phyloP scores from a whole-genome alignment of 1,139 yeast genomes.

The Torulaspora globosa region DNA sequence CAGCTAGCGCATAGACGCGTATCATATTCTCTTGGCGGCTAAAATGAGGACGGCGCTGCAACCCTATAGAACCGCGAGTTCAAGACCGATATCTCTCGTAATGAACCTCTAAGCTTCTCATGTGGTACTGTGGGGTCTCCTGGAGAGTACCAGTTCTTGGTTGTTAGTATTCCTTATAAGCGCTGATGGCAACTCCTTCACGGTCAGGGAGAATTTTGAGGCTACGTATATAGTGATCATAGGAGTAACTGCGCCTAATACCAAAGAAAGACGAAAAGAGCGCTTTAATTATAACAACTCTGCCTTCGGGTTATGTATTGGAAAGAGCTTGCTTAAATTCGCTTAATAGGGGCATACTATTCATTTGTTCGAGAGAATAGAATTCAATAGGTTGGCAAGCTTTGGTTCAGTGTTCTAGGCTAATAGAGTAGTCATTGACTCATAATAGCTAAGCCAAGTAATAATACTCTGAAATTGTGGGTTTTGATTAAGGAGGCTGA shows the following conservation, averaged over 20 bases:
- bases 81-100: too few relatives aligned
- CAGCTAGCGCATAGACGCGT: too few relatives aligned
- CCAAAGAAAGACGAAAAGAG: conserved; percentile 1
- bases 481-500: not conserved
- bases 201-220: not conserved
- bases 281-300: conserved; percentile 2
- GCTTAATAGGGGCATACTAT: not conserved
- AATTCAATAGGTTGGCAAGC: not conserved
- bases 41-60: too few relatives aligned
- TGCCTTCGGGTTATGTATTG: conserved; percentile 1
- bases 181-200: not conserved
- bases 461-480: too few relatives aligned
- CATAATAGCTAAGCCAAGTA: not conserved
- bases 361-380: not conserved
- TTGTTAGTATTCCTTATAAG: not conserved
- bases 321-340: not conserved
- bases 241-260: conserved; percentile 3
- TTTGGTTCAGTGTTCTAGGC: not conserved
- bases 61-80: too few relatives aligned
- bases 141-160: not conserved
- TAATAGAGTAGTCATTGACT: not conserved
- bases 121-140: not conserved
- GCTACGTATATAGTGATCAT: conserved; percentile 1
- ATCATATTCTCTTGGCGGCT: too few relatives aligned
- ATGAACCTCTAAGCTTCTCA: too few relatives aligned